Conservation (phyloP, 2,329 filamentous ascomycete species). For the Cyphellophora attinorum region DNA sequence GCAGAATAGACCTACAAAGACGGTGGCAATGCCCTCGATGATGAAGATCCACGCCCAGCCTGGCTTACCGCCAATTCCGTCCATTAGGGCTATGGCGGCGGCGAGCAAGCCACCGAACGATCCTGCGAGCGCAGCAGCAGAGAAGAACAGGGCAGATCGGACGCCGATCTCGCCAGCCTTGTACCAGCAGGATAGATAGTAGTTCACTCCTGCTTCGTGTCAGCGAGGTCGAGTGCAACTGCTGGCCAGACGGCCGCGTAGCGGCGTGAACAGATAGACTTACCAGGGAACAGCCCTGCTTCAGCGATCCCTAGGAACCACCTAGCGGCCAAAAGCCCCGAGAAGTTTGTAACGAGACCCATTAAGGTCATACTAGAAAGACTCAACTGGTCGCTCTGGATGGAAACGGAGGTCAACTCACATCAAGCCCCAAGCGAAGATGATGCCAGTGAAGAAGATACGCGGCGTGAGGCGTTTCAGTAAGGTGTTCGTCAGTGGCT, state of each 20-base stretch:
- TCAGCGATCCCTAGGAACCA: conserved; percentile 45
- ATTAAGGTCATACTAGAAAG: conserved; percentile 53
- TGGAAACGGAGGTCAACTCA: neutral
- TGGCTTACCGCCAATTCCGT: conserved; percentile 23
- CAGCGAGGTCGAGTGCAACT: neutral
- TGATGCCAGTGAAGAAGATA: conserved; percentile 50
- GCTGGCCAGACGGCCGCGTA: conserved; percentile 31
- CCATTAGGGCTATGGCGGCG: conserved; percentile 36
- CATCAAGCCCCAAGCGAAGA: conserved; percentile 69
- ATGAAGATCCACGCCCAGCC: conserved; percentile 42
- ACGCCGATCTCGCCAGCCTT: conserved; percentile 46
- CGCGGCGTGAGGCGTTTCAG: conserved; percentile 52
- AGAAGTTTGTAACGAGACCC: conserved; percentile 51
- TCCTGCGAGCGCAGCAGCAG: conserved; percentile 44
- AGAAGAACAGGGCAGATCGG: conserved; percentile 47
- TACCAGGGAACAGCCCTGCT: conserved; percentile 50
- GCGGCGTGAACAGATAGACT: no score
- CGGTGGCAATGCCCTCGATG: conserved; percentile 32
- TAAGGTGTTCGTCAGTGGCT: conserved; percentile 56
- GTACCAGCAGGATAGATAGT: conserved; percentile 46
- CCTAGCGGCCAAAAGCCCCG: conserved; percentile 27
- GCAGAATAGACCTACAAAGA: conserved; percentile 28
- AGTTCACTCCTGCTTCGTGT: conserved; percentile 35
- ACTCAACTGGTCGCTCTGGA: conserved; percentile 14
- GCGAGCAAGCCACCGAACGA: conserved; percentile 48